Conservation (phyloP, 2,329 filamentous ascomycete genomes). For the Xylaria sp. region DNA sequence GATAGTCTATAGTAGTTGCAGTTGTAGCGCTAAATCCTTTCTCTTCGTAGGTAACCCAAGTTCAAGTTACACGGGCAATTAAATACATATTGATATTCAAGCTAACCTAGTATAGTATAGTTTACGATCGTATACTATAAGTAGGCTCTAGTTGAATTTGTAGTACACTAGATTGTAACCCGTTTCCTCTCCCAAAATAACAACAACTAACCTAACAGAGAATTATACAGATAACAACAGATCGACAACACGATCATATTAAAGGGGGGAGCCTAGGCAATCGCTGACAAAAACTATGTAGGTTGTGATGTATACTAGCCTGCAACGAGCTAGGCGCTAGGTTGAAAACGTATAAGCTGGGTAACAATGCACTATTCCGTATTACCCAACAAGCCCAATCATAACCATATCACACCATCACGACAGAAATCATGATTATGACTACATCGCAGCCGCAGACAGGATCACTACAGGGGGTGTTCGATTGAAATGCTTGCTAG, state of each 20-base stretch:
- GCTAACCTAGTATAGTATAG: background rate
- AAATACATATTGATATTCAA: no score
- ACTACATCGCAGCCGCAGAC: background rate
- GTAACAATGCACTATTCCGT: background rate
- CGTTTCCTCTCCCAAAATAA: background rate
- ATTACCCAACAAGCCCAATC: background rate
- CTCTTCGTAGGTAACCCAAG: background rate
- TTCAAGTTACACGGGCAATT: no score
- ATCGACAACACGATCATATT: background rate
- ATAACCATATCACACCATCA: background rate
- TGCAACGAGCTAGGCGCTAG: background rate
- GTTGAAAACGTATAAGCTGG: background rate
- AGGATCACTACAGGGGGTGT: background rate
- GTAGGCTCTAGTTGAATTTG: background rate
- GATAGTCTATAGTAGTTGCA: no score
- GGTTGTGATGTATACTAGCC: background rate
- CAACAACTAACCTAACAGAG: background rate
- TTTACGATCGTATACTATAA: no score
- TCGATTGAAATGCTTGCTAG: background rate
- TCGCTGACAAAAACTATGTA: slow-evolving; percentile 1
- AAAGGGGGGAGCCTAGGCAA: background rate
- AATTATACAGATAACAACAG: background rate
- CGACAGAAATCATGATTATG: slow-evolving; percentile 6
- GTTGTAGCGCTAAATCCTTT: background rate
- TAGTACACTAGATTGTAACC: background rate